Conservation (phyloP, 2,329 filamentous ascomycete genomes). For the Didymosphaeria variabile region DNA sequence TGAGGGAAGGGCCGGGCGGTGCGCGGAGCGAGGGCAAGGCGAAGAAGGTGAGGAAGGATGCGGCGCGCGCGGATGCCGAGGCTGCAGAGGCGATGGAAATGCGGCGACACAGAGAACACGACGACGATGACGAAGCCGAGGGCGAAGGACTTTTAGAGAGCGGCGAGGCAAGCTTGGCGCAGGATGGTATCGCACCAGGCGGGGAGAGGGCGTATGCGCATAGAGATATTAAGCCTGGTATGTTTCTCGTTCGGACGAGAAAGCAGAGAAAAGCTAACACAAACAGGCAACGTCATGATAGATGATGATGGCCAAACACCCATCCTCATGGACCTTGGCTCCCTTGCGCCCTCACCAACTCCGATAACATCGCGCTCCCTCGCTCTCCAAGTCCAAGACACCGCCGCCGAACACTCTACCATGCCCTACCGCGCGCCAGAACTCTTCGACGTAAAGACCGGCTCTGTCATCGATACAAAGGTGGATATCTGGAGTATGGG, state of each 20-base stretch:
- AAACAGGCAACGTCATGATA: conserved; percentile 92
- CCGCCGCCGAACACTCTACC: conserved; percentile 93
- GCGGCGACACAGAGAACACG: conserved; percentile 51
- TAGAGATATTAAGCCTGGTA: conserved; percentile 95
- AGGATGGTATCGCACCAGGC: conserved; percentile 73
- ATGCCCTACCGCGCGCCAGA: conserved; percentile 99
- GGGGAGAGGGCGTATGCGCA: conserved; percentile 86
- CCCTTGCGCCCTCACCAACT: conserved; percentile 84
- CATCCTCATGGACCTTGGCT: conserved; percentile 97
- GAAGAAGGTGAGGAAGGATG: conserved; percentile 64
- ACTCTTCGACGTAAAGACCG: conserved; percentile 97
- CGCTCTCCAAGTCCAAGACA: conserved; percentile 92
- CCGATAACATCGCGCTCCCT: conserved; percentile 89
- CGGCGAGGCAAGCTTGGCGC: conserved; percentile 72
- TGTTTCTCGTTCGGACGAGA: conserved; percentile 30
- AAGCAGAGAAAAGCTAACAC: conserved; percentile 19
- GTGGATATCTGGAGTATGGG: conserved; percentile 98
- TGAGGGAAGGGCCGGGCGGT: conserved; percentile 65
- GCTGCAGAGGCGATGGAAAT: conserved; percentile 56
- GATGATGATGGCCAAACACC: conserved; percentile 86
- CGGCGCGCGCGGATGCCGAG: conserved; percentile 57
- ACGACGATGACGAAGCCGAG: conserved; percentile 77
- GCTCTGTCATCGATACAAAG: conserved; percentile 90
- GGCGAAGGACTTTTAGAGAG: conserved; percentile 81
- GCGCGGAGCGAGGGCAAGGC: conserved; percentile 61